A percentile compares a stretch with the other conserved stretches of the same genome.
Conservation (phyloP, 495 filamentous ascomycete genomes). For the Penicillium tannophilum region DNA sequence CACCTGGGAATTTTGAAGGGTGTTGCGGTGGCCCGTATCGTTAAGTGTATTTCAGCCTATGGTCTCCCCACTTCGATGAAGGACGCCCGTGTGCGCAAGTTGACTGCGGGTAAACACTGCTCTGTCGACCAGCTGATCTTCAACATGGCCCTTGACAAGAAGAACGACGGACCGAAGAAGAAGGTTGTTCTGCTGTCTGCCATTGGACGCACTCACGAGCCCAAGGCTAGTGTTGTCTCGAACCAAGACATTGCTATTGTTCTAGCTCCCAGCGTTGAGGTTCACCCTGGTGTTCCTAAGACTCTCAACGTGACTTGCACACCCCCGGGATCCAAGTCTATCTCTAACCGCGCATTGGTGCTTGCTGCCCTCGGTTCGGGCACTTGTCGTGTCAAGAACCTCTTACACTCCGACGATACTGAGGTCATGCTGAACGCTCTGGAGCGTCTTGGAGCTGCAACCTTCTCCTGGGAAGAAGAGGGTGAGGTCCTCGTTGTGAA, state of each 20-base stretch:
- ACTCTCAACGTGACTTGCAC: slow-evolving; percentile 70
- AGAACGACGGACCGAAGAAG: slow-evolving; percentile 94
- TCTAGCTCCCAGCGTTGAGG: slow-evolving; percentile 75
- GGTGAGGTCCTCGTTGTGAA: slow-evolving; percentile 87
- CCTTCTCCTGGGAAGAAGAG: slow-evolving; percentile 91
- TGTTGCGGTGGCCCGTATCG: slow-evolving; percentile 83
- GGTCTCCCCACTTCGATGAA: slow-evolving; percentile 84
- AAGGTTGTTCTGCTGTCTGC: slow-evolving; percentile 93
- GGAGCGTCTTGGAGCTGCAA: slow-evolving; percentile 79
- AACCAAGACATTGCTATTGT: slow-evolving; percentile 84
- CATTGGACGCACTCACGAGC: slow-evolving; percentile 86
- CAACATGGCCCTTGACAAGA: slow-evolving; percentile 98
- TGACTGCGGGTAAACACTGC: slow-evolving; percentile 86
- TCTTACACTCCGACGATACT: slow-evolving; percentile 95
- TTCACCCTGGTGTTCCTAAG: slow-evolving; percentile 67
- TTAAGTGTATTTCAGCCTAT: slow-evolving; percentile 92
- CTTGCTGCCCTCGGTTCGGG: slow-evolving; percentile 90
- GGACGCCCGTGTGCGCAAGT: slow-evolving; percentile 80
- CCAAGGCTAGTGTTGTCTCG: slow-evolving; percentile 80
- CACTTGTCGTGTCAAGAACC: slow-evolving; percentile 82
- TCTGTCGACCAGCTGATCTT: slow-evolving; percentile 84
- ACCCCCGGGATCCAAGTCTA: slow-evolving; percentile 95
- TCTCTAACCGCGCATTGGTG: slow-evolving; percentile 93
- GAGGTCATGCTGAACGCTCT: slow-evolving; percentile 95
- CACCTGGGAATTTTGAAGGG: slow-evolving; percentile 86